Conservation (phyloP, 78 protist genomes). For the Polysphondylium violaceum region DNA sequence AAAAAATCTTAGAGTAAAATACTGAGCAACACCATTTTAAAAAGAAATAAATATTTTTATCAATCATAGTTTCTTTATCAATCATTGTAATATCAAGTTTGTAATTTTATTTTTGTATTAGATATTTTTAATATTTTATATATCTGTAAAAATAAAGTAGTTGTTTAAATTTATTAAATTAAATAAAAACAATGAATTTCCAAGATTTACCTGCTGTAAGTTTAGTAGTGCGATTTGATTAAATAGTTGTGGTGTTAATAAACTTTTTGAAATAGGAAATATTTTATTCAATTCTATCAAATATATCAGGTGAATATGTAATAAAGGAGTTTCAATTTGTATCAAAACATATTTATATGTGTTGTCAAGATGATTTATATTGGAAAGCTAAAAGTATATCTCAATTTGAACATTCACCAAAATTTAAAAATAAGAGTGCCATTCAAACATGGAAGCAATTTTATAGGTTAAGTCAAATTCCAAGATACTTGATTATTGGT, state of each 20-base stretch:
- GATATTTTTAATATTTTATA: no score
- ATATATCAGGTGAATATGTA: conserved; percentile 21
- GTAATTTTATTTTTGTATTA: no score
- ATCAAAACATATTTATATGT: conserved; percentile 27
- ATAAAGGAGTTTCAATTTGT: conserved; percentile 33
- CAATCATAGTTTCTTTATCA: no score
- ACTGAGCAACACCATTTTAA: no score
- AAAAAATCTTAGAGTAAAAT: no score
- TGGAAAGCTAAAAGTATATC: conserved; percentile 26
- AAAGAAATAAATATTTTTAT: no score
- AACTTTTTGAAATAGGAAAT: conserved; percentile 24
- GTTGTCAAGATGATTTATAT: conserved; percentile 52
- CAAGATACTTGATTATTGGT: conserved; percentile 43
- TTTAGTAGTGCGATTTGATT: not conserved
- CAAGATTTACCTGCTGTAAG: conserved; percentile 18
- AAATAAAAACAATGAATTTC: not conserved
- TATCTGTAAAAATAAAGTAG: no score
- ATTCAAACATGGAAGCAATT: conserved; percentile 43
- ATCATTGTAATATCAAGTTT: no score
- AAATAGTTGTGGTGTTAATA: no score
- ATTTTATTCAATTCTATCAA: conserved; percentile 25
- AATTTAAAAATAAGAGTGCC: conserved; percentile 1
- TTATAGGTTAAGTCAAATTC: conserved; percentile 11
- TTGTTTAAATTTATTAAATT: no score
- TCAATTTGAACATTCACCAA: conserved; percentile 40